Evolutionary conservation across 495 filamentous ascomycete species (phyloP).

Genomic region (Penicillium parvum): DNA sequence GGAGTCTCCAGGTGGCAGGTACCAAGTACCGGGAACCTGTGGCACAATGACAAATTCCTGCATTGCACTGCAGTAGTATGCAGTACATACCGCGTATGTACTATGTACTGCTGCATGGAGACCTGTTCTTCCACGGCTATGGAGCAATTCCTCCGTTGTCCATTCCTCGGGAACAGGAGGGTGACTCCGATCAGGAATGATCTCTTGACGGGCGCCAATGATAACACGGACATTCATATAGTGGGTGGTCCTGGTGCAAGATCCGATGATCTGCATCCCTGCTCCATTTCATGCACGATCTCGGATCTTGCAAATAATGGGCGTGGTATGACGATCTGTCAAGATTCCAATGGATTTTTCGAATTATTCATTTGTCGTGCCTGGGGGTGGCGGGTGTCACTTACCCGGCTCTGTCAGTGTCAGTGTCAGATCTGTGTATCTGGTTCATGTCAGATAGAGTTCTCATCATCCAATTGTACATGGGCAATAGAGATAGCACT

Average conservation of each 20-base stretch:
- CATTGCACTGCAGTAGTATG: too few relatives aligned
- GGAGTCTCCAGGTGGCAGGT: conserved; percentile 3
- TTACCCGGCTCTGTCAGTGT: too few relatives aligned
- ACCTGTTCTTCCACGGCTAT: conserved; percentile 5
- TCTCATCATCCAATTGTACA: background rate
- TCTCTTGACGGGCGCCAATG: too few relatives aligned
- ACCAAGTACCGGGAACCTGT: conserved; percentile 16
- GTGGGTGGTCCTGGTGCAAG: conserved; percentile 12
- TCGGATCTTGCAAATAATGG: conserved; percentile 14
- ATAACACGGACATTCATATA: too few relatives aligned
- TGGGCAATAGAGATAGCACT: background rate
- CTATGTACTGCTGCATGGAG: conserved; percentile 5
- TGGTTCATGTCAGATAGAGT: background rate
- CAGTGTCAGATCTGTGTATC: background rate
- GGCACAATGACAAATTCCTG: conserved; percentile 22
- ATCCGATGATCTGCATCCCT: conserved; percentile 34
- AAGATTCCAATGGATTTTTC: conserved; percentile 4
- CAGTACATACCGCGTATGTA: too few relatives aligned
- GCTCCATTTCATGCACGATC: conserved; percentile 29
- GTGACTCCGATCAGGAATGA: background rate
- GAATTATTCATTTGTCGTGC: background rate
- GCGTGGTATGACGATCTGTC: conserved; percentile 14
- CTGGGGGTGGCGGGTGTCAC: background rate
- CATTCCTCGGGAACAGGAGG: conserved; percentile 7
- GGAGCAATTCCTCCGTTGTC: conserved; percentile 9